Base-by-base conservation (phyloP, 2,329 filamentous ascomycete species). In the Aspergillus sp. region DNA sequence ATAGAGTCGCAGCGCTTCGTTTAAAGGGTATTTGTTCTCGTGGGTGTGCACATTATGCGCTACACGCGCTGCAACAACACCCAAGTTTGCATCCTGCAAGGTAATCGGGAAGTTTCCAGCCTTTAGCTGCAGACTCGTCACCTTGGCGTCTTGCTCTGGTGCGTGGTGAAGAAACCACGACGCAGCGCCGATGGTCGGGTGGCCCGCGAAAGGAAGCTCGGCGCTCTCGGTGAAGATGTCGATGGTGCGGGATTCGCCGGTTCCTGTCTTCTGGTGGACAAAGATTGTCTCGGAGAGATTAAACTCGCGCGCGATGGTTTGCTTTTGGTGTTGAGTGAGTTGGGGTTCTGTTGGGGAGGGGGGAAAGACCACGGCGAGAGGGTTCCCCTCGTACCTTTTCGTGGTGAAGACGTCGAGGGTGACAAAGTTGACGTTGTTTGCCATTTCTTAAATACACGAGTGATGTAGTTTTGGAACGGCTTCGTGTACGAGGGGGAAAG, bases 231-330 rank as follows among this genome's bases (percentile, higher is more conserved):
- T 79, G 73, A 85, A 85, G 64, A 85, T 85, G 65, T 84, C 79
- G 50, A 85, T 73, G 22, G 62, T 65, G 20, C 66, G 66, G 32
- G 65, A 63, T 15, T 57, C 48, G 15, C 57, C 30, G n/a, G 48
- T 57, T 7, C 51, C 54, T 8, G 66, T 8, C 22, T 32, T 30
- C 9, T 22, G 64, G 55, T 83, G 77, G 17, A 85, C 67, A 60
- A 86, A 84, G 22, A 83, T 80, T 0, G 81, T 83, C 62, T 86
- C 83, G 1, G 81, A 83, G 38, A 83, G 73, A 62, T 85, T 85
- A 74, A 85, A 85, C 61, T 85, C 83, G 32, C 73, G 69, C 5
- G 83, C 81, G 55, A 86, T 80, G 44, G 64, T 67, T 65, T 84
- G 83, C 65, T 85, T 83, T 60, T 81, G 76, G 36, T 71, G 69